Conservation (phyloP, 2,329 filamentous ascomycete genomes). For the Xylaria sp. region DNA sequence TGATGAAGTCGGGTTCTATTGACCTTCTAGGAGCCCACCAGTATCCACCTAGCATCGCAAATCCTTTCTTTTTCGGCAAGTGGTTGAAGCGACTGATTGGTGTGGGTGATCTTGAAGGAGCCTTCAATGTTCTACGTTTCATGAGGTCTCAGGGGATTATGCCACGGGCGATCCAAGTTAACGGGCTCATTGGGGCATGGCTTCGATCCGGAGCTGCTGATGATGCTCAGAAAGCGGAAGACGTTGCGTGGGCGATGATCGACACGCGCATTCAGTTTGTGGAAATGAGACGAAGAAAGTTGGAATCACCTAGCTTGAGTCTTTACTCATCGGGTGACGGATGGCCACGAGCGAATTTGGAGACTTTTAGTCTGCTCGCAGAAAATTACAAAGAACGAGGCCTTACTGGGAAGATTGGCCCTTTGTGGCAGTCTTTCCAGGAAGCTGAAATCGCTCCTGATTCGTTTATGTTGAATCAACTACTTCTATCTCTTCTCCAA, state of each 20-base stretch:
- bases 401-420: slow-evolving; percentile 66
- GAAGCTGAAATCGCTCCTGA: slow-evolving; percentile 74
- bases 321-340: slow-evolving; percentile 50
- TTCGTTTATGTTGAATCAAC: slow-evolving; percentile 82
- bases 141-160: slow-evolving; percentile 77
- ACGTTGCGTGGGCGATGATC: slow-evolving; percentile 81
- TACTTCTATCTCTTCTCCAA: slow-evolving; percentile 74
- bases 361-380: slow-evolving; percentile 81
- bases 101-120: slow-evolving; percentile 75
- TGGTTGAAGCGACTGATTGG: slow-evolving; percentile 89
- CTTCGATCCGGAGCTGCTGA: slow-evolving; percentile 69
- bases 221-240: slow-evolving; percentile 71
- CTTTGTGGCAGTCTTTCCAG: slow-evolving; percentile 71
- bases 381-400: slow-evolving; percentile 75
- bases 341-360: slow-evolving; percentile 72
- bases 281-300: slow-evolving; percentile 55
- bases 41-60: slow-evolving; percentile 65
- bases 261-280: slow-evolving; percentile 73
- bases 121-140: slow-evolving; percentile 76
- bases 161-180: slow-evolving; percentile 80
- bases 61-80: slow-evolving; percentile 86
- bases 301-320: slow-evolving; percentile 43
- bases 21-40: slow-evolving; percentile 57
- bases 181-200: slow-evolving; percentile 84
- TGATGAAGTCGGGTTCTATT: slow-evolving; percentile 76